Evolutionary conservation across 768 basidiomycete genomes (phyloP), one percentile per base, ranked within the genome.

Genomic region (Omphalotus guepiniiformis): DNA sequence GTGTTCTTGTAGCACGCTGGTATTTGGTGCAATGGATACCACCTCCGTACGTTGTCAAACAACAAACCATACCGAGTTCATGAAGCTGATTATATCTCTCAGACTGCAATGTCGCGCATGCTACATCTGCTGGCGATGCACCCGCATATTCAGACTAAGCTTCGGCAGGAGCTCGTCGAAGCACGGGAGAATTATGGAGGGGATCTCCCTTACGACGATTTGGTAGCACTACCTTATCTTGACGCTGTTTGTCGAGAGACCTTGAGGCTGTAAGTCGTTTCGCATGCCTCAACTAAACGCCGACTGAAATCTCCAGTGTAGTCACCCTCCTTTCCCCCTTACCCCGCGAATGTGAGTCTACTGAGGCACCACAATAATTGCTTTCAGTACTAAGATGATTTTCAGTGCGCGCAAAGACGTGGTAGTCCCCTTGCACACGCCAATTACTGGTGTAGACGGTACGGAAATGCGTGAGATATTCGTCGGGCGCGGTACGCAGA

Each of bases 1-100:
- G n/a, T n/a, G n/a, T n/a, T 47, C 30, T 11, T 21, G 1, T 23
- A 72, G 70, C 13, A 60, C 66, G 0, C 53, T 75, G 6, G 63
- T 67, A 16, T 67, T 72, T 45, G 71, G 70, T 0, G 72, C 64
- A 0, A 69, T 65, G 48, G 74, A 75, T 48, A 75, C 72, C 2
- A 73, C 72, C 0, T 70, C 72, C 1, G 46, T 47, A 23, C 38
- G 46, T 29, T 19, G 4, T 27, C 38, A 23, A 15, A 18, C 16
- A 6, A 29, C 9, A 37, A 4, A n/a, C 16, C 15, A 12, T 21
- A 15, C n/a, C 5, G 6, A 11, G 5, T 21, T n/a, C 21, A 11
- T 21, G 8, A 15, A 28, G 29, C 2, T 27, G 5, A 11, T 8
- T 22, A 6, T 18, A 22, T 7, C 12, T 13, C 13, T 27, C 22